Evolutionary conservation across 1,284 basidiomycete genomes (phyloP), one percentile per base, ranked within the genome.

Genomic region (Pseudozyma flocculosa): DNA sequence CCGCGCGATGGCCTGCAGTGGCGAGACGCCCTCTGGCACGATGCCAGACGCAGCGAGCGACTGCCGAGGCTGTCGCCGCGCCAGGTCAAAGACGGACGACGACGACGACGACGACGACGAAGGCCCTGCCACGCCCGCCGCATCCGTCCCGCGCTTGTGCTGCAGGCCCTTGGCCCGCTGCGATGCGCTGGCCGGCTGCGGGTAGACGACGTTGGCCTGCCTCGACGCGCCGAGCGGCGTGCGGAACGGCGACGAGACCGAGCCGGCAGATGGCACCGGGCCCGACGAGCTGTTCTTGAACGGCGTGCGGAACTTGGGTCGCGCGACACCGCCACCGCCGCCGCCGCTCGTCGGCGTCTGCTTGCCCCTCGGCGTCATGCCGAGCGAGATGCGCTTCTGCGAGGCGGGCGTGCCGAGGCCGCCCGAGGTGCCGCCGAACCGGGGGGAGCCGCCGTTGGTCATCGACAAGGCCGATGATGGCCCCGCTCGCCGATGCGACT

Each of bases 261-360:
- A 44, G 36, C 29, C n/a, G n/a, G 29, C 17, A 8, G 36, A 38
- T 5, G 5, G 8, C 36, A 8, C 15, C 15, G 36, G 8, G 8
- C 7, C 9, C 7, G 36, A 8, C 9, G 9, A 8, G 15, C 61
- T 62, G 13, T 42, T 40, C 36, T 68, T 72, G 54, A 72, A 72
- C 0, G 70, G 70, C 4, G 70, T 57, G n/a, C 56, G 56, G 26
- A 72, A 72, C 18, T 39, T 46, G 2, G 61, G 45, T 36, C 61
- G 40, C 10, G 54, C 17, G n/a, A 50, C 36, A 15, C 23, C 24
- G 14, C n/a, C n/a, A n/a, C 15, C 13, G 17, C 47, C 45, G 29
- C 53, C 51, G 18, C 57, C 26, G 26, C 26, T 11, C 26, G 26
- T 61, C 15, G 7, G 7, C 2, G 44, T 48, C 17, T 54, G 44